Conservation (phyloP, 148 eudicot species). For the Polygonum maritimum region DNA sequence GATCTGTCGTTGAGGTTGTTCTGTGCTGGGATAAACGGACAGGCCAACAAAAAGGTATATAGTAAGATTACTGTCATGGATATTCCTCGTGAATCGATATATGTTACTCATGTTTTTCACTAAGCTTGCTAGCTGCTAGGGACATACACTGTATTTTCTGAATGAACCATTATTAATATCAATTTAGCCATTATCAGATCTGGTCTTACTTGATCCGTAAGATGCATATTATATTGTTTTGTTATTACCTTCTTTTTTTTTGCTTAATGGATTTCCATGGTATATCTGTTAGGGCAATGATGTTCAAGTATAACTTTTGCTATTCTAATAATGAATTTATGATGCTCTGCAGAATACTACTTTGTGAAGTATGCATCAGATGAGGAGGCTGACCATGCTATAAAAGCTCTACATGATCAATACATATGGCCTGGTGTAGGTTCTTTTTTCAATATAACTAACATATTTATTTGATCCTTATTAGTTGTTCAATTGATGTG, state of each 20-base stretch:
- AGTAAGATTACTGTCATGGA: neutral
- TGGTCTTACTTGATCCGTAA: neutral
- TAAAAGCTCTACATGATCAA: slow-evolving; percentile 45
- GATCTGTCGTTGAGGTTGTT: slow-evolving; percentile 56
- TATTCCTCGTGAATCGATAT: neutral
- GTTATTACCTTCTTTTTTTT: neutral
- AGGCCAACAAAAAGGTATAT: slow-evolving; percentile 48
- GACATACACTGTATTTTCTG: neutral
- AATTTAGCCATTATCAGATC: neutral
- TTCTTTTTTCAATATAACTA: slow-evolving; percentile 12
- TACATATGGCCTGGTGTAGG: slow-evolving; percentile 68
- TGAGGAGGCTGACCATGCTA: slow-evolving; percentile 77
- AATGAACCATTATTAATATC: neutral
- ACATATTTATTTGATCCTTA: neutral
- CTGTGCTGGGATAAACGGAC: slow-evolving; percentile 43
- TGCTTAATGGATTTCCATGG: neutral
- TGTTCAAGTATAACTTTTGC: neutral
- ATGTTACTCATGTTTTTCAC: neutral
- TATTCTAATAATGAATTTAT: neutral
- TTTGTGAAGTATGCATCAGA: slow-evolving; percentile 66
- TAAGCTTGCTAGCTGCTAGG: neutral
- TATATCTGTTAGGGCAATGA: neutral
- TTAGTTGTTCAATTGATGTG: neutral
- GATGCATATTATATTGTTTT: neutral
- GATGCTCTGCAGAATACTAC: slow-evolving; percentile 44